Base-by-base conservation (phyloP, 2,329 filamentous ascomycete species). In the Aureobasidium musti region DNA sequence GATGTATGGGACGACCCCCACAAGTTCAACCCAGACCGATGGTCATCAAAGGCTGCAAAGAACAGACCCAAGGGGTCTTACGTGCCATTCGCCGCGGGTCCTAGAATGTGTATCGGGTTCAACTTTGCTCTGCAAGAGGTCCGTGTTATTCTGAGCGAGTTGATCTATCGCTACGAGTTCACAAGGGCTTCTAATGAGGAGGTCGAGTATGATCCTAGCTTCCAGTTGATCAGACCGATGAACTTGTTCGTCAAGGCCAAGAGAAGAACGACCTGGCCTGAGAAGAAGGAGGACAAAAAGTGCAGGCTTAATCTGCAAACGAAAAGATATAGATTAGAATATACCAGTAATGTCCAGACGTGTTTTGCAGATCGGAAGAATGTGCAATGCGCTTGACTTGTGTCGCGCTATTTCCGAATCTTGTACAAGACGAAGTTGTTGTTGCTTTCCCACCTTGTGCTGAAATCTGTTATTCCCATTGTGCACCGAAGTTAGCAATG, bases 81-180 rank as follows among this genome's bases (percentile, higher is more conserved):
- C 70, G 77, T 84, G 3, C 87, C 87, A 0, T 89, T 89, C 68
- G 86, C 82, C 0, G 77, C 81, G 0, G 87, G 87, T 0, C 82
- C 79, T 0, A 78, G 87, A 1, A 82, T 82, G 77, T 89, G 87
- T 68, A 84, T 89, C 65, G 87, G 86, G 0, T 88, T 87, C 80
- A 88, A 87, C 75, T 87, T 88, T 73, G 86, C 86, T 0, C 76
- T 88, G 10, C 81, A 83, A 68, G 85, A 89, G 73, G 79, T 87
- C 68, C 87, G 87, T 77, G 78, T 87, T 2, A 82, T 86, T 69
- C 45, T 88, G 69, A 78, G 81, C 1, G 84, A 87, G 77, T 75
- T 89, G 41, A 74, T 88, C 2, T 87, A 82, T 66, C 79, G 86
- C 8, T 88, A 88, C 72, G 77, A 83, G 66, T 88, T 86, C 67